phyloP scores from a whole-genome alignment of 306 rosid species.

The Morella rubra region DNA sequence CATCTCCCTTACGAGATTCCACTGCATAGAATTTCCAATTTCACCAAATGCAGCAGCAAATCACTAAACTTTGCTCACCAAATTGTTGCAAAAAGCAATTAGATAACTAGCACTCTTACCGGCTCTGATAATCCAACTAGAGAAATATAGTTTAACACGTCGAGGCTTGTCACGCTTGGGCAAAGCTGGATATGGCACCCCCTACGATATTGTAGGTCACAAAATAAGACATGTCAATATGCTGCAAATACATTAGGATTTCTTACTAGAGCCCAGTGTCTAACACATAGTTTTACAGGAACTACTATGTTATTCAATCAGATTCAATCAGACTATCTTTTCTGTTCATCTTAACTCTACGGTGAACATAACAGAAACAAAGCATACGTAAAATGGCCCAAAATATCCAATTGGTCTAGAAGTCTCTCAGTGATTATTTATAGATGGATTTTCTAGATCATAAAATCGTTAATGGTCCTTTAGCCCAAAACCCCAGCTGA shows the following conservation, averaged over 20 bases:
- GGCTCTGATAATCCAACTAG: constrained; percentile 90
- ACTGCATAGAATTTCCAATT: constrained; percentile 52
- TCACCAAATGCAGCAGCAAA: constrained; percentile 22
- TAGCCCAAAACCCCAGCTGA: background rate
- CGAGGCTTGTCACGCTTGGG: constrained; percentile 96
- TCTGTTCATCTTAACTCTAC: background rate
- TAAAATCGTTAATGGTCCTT: background rate
- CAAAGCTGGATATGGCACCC: constrained; percentile 73
- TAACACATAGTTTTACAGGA: background rate
- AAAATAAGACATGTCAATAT: constrained; percentile 15
- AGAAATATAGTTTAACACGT: constrained; percentile 84
- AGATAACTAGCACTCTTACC: constrained; percentile 46
- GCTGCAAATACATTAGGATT: background rate
- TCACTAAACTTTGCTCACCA: constrained; percentile 18
- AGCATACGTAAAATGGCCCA: background rate
- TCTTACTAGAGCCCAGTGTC: background rate
- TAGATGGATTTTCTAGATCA: background rate
- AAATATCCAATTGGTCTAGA: background rate
- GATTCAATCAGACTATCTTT: background rate
- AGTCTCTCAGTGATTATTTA: background rate
- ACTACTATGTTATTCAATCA: too few species aligned
- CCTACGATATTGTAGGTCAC: constrained; percentile 53
- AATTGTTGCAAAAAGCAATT: background rate
- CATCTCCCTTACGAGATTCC: constrained; percentile 93
- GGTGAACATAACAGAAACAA: background rate